Conservation (phyloP, 495 filamentous ascomycete genomes). For the Aspergillus mulundensis region DNA sequence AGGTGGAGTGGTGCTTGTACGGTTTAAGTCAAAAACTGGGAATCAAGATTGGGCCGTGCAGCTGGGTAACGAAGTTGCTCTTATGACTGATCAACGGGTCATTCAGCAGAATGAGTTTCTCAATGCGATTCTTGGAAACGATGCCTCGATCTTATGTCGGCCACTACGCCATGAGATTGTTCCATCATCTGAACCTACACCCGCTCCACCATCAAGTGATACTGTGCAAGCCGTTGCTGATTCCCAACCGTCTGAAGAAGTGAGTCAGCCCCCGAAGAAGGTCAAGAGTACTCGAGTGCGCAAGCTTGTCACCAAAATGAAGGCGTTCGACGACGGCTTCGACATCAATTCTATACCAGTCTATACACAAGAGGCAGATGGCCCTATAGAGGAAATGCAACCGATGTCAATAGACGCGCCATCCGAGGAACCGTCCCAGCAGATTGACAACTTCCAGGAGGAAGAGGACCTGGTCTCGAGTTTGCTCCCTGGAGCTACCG, state of each 20-base stretch:
- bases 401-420: constrained; percentile 26
- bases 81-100: constrained; percentile 70
- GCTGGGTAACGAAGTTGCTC: constrained; percentile 61
- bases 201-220: neutral
- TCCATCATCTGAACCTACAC: constrained; percentile 3
- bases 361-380: constrained; percentile 24
- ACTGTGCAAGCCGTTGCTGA: constrained; percentile 10
- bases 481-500: constrained; percentile 66
- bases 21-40: constrained; percentile 60
- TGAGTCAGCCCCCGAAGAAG: constrained; percentile 15
- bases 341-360: constrained; percentile 42
- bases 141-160: constrained; percentile 64
- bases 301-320: constrained; percentile 60
- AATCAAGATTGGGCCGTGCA: constrained; percentile 66
- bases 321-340: constrained; percentile 65
- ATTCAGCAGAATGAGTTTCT: constrained; percentile 91
- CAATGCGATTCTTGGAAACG: constrained; percentile 77
- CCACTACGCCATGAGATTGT: constrained; percentile 40
- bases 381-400: constrained; percentile 14
- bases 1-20: constrained; percentile 74
- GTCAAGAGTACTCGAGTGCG: constrained; percentile 32
- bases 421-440: constrained; percentile 13
- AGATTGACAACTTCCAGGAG: constrained; percentile 23
- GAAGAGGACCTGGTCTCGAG: constrained; percentile 56
- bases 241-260: constrained; percentile 17